Evolutionary conservation across 1,139 yeast species (phyloP), one percentile per base, ranked within the genome.

Genomic region (Suhomyces atakaporum): DNA sequence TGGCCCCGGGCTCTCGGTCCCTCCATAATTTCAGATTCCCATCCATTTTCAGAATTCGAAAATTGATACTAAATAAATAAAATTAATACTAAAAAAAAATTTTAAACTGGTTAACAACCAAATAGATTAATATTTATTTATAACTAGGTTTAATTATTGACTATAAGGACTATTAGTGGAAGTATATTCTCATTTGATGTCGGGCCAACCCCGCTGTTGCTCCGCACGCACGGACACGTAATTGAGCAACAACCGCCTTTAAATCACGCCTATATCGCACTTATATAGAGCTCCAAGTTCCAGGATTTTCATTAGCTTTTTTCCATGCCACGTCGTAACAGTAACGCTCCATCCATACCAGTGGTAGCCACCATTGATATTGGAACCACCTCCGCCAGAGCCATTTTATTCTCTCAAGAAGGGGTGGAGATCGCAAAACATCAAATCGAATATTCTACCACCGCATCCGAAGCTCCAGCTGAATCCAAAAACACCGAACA

Each of bases 381-480:
- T 36, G 97, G 97, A 29, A 89, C 97, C 29, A 90, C 97, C 2
- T 86, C 95, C 15, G 86, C 96, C n/a, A 74, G 97, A 51, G 92
- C 88, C 33, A 89, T 90, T 43, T 70, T 88, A 36, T 90, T 90
- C 65, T 73, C 80, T 51, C 76, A 75, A 46, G 69, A 70, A 33
- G 96, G 96, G 21, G 72, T 73, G 47, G 95, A 89, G 48, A 71
- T 87, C 25, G 89, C 95, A 39, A 84, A 84, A 51, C 90, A 86
- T 60, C 97, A 90, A 64, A 86, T 87, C 44, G 96, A 89, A 60
- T 86, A 84, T 58, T 76, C 85, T 35, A 84, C 90, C n/a, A 74
- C 86, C 25, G 88, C 89, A 2, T 69, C 75, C 7, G 76, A 71
- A 43, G 75, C 74, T 1, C 75, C 75, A 2, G 72, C 65, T 9